phyloP scores from a whole-genome alignment of 441 rosid species.

The Manihot esculenta region DNA sequence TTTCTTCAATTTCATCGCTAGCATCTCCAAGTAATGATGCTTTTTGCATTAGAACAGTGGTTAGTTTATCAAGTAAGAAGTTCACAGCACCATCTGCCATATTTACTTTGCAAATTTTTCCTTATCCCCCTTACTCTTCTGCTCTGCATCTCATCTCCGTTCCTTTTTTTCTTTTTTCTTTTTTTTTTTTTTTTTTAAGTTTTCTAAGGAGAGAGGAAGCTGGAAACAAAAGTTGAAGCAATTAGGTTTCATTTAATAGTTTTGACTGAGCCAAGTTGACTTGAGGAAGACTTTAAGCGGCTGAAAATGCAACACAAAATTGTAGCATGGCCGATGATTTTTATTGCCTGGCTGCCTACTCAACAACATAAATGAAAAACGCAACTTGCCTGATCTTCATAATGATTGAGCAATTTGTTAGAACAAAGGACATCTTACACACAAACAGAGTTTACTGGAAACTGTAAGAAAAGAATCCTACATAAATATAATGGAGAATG shows the following conservation, averaged over 20 bases:
- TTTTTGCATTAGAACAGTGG: conserved; percentile 31
- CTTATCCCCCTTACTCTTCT: neutral
- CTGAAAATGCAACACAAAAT: no score
- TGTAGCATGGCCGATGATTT: no score
- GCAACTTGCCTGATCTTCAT: no score
- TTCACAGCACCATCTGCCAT: conserved; percentile 58
- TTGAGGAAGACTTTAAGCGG: neutral
- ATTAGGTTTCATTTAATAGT: neutral
- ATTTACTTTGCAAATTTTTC: neutral
- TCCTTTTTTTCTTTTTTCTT: neutral
- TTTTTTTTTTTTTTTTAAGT: no score
- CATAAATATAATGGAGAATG: no score
- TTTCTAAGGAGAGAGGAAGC: neutral
- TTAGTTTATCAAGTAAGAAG: conserved; percentile 32
- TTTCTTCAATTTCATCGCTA: conserved; percentile 31
- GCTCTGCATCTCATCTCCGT: neutral
- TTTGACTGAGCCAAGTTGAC: conserved; percentile 1
- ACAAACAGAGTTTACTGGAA: no score
- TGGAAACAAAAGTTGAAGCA: neutral
- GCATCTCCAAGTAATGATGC: conserved; percentile 32
- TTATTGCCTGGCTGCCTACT: no score
- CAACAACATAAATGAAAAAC: no score
- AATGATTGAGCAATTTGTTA: no score
- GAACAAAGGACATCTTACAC: no score
- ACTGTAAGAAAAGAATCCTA: no score